phyloP scores from a whole-genome alignment of 2,329 filamentous ascomycete species.

The Paecilomyces sp. region DNA sequence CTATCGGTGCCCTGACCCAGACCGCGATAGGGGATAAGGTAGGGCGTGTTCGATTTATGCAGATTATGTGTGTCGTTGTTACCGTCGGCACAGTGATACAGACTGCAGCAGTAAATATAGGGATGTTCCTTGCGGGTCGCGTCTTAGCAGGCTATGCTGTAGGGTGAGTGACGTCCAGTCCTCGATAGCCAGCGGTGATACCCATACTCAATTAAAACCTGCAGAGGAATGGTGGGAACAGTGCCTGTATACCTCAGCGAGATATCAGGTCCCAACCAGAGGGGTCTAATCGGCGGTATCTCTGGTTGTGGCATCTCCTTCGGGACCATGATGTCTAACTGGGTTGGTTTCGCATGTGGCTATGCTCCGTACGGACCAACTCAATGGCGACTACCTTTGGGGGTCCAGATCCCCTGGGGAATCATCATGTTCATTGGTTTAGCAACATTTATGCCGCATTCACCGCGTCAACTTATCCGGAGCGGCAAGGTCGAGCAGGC shows the following conservation, averaged over 20 bases:
- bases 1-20: slow-evolving; percentile 47
- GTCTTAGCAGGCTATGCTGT: slow-evolving; percentile 42
- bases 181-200: not conserved
- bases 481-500: slow-evolving; percentile 44
- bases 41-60: slow-evolving; percentile 49
- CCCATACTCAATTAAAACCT: not conserved
- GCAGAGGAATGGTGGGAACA: slow-evolving; percentile 43
- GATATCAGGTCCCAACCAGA: slow-evolving; percentile 42
- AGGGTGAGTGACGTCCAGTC: slow-evolving; percentile 24
- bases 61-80: slow-evolving; percentile 47
- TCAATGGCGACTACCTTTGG: slow-evolving; percentile 51
- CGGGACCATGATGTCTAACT: slow-evolving; percentile 52
- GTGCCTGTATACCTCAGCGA: slow-evolving; percentile 52
- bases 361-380: slow-evolving; percentile 46
- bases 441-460: slow-evolving; percentile 50
- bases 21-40: slow-evolving; percentile 48
- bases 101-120: slow-evolving; percentile 48
- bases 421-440: slow-evolving; percentile 49
- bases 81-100: slow-evolving; percentile 50
- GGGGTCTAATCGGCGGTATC: slow-evolving; percentile 49
- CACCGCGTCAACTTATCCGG: slow-evolving; percentile 48
- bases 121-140: slow-evolving; percentile 48
- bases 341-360: slow-evolving; percentile 50
- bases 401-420: slow-evolving; percentile 51
- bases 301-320: slow-evolving; percentile 50